phyloP scores from a whole-genome alignment of 257 asterid species.

The Nicotiana benthamiana region DNA sequence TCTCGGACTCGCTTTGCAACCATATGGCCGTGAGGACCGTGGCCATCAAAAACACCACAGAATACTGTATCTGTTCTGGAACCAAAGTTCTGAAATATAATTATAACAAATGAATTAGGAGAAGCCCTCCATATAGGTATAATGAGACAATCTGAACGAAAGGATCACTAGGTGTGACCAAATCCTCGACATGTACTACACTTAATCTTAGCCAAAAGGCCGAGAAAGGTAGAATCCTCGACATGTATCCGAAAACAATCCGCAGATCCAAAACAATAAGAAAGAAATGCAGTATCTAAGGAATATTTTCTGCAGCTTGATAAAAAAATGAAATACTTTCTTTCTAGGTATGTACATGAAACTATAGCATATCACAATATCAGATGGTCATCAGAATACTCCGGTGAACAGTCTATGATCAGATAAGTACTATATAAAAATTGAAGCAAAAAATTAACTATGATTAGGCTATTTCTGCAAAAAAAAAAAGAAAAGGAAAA shows the following conservation, averaged over 20 bases:
- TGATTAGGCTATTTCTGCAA: background rate
- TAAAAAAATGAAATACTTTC: background rate
- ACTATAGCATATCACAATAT: background rate
- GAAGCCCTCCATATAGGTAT: slow-evolving; percentile 1
- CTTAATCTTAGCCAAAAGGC: background rate
- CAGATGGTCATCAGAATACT: background rate
- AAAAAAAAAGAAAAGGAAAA: background rate
- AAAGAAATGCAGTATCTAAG: background rate
- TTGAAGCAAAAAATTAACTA: background rate
- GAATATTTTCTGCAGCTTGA: background rate
- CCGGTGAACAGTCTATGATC: background rate
- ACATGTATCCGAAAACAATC: background rate
- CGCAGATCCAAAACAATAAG: background rate
- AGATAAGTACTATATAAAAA: background rate
- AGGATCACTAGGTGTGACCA: background rate
- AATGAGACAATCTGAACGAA: background rate
- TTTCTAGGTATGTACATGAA: background rate
- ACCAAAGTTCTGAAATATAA: slow-evolving; percentile 71
- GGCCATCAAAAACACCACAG: slow-evolving; percentile 95
- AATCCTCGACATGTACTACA: background rate
- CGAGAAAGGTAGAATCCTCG: background rate
- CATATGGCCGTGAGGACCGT: slow-evolving; percentile 90
- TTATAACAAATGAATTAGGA: slow-evolving; percentile 13
- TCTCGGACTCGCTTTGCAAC: slow-evolving; percentile 90
- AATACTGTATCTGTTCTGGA: slow-evolving; percentile 78